A percentile compares a stretch with the other conserved stretches of the same genome.
Conservation (phyloP, 2,329 filamentous ascomycete genomes). For the Penicillium sp. region DNA sequence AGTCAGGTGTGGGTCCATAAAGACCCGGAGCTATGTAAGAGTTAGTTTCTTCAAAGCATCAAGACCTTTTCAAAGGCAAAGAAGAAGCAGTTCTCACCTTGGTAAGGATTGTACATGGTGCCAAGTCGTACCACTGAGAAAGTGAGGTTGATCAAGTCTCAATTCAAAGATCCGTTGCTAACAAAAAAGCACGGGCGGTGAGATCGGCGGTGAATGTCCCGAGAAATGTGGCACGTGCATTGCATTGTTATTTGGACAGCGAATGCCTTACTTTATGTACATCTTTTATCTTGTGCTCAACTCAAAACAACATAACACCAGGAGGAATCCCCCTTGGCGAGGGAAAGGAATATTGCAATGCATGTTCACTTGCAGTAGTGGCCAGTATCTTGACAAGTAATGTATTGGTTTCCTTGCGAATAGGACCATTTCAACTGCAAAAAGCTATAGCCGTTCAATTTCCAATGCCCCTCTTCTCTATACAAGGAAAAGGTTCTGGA, state of each 20-base stretch:
- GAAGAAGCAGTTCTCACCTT: conserved; percentile 31
- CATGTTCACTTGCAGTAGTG: background rate
- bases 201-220: background rate
- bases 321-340: too few species aligned
- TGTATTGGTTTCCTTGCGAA: background rate
- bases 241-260: too few species aligned
- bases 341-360: background rate
- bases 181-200: conserved; percentile 1
- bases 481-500: background rate
- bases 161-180: background rate
- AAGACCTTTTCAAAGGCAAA: background rate
- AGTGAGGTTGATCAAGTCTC: conserved; percentile 1
- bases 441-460: conserved; percentile 2
- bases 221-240: background rate
- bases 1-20: conserved; percentile 74
- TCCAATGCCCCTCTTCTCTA: background rate
- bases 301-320: background rate
- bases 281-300: background rate
- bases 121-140: conserved; percentile 4
- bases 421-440: background rate
- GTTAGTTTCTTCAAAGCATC: conserved; percentile 9
- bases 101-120: conserved; percentile 47
- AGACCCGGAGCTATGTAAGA: conserved; percentile 43
- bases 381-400: background rate
- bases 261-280: too few species aligned